Percentiles rank a stretch among this genome's conserved stretches.
Conservation (phyloP, 345 rosid species). For the Anastatica hierochuntica region DNA sequence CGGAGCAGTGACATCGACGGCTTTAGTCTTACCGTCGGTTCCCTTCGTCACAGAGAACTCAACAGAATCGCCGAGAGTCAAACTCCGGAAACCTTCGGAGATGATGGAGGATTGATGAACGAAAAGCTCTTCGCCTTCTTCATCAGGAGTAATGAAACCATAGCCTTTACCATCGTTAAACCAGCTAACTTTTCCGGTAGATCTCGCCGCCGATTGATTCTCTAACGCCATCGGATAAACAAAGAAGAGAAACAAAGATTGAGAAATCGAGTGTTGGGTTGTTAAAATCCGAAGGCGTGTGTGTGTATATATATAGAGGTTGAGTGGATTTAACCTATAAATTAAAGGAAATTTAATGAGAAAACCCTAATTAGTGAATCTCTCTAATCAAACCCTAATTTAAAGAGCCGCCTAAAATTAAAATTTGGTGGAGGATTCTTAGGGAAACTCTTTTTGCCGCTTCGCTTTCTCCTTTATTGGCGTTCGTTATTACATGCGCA, state of each 20-base stretch:
- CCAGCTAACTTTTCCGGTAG: slow-evolving; percentile 51
- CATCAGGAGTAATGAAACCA: slow-evolving; percentile 70
- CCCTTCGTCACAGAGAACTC: slow-evolving; percentile 33
- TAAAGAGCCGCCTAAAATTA: neutral
- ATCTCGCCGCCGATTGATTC: slow-evolving; percentile 32
- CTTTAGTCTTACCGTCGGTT: slow-evolving; percentile 33
- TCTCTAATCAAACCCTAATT: slow-evolving; percentile 10
- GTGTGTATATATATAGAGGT: neutral
- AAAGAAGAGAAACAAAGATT: neutral
- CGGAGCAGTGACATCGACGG: slow-evolving; percentile 42
- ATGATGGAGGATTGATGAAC: slow-evolving; percentile 62
- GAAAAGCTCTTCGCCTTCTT: slow-evolving; percentile 58
- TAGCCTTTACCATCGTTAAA: slow-evolving; percentile 55
- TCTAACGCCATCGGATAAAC: slow-evolving; percentile 20
- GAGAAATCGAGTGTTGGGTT: slow-evolving; percentile 2
- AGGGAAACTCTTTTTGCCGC: no score
- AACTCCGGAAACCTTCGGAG: slow-evolving; percentile 57
- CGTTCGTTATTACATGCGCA: slow-evolving; percentile 14
- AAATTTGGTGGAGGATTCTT: no score
- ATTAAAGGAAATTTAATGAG: neutral
- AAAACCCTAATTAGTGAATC: slow-evolving; percentile 16
- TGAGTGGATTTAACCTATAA: neutral
- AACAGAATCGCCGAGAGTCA: slow-evolving; percentile 40
- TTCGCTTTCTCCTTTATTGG: neutral
- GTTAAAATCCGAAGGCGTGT: neutral